Evolutionary conservation across 768 basidiomycete species (phyloP), one percentile per base, ranked within the genome.

Genomic region (Pisolithus orientalis): DNA sequence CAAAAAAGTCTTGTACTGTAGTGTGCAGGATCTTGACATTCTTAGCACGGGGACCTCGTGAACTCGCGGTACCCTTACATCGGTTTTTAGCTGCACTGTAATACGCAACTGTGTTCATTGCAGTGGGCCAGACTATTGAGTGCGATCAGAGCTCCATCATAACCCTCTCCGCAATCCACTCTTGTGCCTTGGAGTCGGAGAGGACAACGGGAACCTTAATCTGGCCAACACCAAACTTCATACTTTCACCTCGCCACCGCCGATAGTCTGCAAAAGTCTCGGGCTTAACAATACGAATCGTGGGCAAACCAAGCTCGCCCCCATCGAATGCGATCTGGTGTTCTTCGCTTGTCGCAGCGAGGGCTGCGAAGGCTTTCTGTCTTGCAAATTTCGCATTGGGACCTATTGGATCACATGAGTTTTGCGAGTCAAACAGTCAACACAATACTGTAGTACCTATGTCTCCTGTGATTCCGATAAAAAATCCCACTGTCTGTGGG

Each of bases 181-280:
- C 40, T 21, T 34, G 24, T 17, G 45, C 16, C 8, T 25, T 21
- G 6, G 24, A 11, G 11, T 57, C 53, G n/a, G 45, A 48, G 11
- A 55, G 31, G 3, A 57, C 39, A 14, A 45, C 40, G 1, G 56
- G 56, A 16, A 57, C 47, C 34, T 57, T 52, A 39, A 47, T 48
- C 24, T 55, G 53, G 24, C 40, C 42, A 29, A 44, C 49, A 16
- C 49, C 42, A 7, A 29, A 17, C 1, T 31, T 38, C 14, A 37
- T 8, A 29, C 27, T 25, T 6, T 51, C 39, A 13, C 40, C 29
- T 43, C 40, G 47, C 56, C 53, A 40, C 25, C 16, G 39, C 24
- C 53, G 45, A 9, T 38, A 57, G 25, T 57, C 56, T 5, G 16
- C 28, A 27, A 57, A 54, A 2, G 56, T 51, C 1, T 53, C 53